A percentile compares a stretch with the other conserved stretches of the same genome.
Evolutionary conservation across 2,329 filamentous ascomycete species (phyloP).

Genomic region (Helotiales sp.): DNA sequence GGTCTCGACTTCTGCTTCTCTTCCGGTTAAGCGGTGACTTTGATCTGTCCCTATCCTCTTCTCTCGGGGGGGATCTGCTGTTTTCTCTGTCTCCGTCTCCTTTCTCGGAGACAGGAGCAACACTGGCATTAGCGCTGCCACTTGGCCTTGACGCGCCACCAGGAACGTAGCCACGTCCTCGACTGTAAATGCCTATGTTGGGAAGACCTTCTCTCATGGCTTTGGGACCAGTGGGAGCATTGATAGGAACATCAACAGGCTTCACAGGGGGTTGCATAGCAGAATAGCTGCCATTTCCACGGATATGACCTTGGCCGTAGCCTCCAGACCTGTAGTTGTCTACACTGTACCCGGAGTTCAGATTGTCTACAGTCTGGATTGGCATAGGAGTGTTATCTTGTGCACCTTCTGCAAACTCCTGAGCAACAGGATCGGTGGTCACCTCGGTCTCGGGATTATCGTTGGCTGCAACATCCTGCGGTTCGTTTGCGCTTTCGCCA

Average conservation of each 20-base stretch:
- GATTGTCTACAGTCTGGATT: conserved; percentile 36
- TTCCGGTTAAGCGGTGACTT: conserved; percentile 35
- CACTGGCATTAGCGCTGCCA: conserved; percentile 29
- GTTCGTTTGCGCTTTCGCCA: conserved; percentile 12
- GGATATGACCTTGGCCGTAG: conserved; percentile 35
- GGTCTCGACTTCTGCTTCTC: conserved; percentile 29
- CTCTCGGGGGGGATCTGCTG: conserved; percentile 28
- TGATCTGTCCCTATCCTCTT: conserved; percentile 32
- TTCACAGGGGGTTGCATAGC: conserved; percentile 35
- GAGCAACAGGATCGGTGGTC: conserved; percentile 14
- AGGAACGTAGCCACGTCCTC: conserved; percentile 41
- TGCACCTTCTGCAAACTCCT: conserved; percentile 12
- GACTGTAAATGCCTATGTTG: conserved; percentile 74
- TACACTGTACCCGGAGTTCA: conserved; percentile 27
- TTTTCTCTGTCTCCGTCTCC: conserved; percentile 26
- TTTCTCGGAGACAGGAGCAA: conserved; percentile 23
- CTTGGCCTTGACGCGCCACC: conserved; percentile 32
- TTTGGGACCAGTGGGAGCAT: conserved; percentile 88
- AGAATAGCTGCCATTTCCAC: conserved; percentile 41
- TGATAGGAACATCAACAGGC: conserved; percentile 52
- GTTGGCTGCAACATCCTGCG: conserved; percentile 8
- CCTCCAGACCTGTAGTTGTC: conserved; percentile 34
- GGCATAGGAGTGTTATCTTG: conserved; percentile 27
- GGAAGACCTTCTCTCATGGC: conserved; percentile 89
- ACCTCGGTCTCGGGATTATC: conserved; percentile 15